Evolutionary conservation across 306 rosid species (phyloP).

Genomic region (Carpinus viminea): DNA sequence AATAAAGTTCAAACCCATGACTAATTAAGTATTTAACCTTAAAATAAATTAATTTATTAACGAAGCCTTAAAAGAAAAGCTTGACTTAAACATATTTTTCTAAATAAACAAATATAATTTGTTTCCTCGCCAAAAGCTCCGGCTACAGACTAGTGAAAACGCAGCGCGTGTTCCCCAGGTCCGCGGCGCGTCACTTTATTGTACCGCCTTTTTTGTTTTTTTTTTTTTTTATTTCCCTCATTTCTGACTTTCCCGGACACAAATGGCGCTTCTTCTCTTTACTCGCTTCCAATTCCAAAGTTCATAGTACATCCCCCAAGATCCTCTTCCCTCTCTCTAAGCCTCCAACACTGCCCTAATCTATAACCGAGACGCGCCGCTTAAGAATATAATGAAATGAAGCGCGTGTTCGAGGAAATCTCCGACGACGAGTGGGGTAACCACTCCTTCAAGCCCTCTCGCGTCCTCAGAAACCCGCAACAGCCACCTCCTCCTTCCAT

Average conservation of each 20-base stretch:
- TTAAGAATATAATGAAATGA: constrained; percentile 40
- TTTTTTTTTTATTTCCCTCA: no score
- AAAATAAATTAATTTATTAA: no score
- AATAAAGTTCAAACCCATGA: no score
- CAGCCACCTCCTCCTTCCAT: constrained; percentile 59
- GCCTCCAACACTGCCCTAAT: background rate
- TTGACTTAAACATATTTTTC: no score
- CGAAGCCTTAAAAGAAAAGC: no score
- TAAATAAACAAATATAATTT: no score
- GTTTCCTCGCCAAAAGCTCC: background rate
- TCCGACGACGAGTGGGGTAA: constrained; percentile 95
- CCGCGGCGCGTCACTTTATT: background rate
- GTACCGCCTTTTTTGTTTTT: no score
- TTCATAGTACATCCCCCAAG: background rate
- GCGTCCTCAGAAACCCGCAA: constrained; percentile 48
- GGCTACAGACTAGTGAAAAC: background rate
- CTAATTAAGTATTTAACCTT: no score
- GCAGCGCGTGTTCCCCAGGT: background rate
- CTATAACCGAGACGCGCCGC: background rate
- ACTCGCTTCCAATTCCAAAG: background rate
- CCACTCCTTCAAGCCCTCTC: constrained; percentile 88
- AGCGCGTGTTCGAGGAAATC: constrained; percentile 81
- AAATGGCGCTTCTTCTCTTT: constrained; percentile 8
- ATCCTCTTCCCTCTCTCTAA: background rate
- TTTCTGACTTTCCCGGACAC: background rate